phyloP scores from a whole-genome alignment of 768 basidiomycete species.

The Boletus vinaceobasis region DNA sequence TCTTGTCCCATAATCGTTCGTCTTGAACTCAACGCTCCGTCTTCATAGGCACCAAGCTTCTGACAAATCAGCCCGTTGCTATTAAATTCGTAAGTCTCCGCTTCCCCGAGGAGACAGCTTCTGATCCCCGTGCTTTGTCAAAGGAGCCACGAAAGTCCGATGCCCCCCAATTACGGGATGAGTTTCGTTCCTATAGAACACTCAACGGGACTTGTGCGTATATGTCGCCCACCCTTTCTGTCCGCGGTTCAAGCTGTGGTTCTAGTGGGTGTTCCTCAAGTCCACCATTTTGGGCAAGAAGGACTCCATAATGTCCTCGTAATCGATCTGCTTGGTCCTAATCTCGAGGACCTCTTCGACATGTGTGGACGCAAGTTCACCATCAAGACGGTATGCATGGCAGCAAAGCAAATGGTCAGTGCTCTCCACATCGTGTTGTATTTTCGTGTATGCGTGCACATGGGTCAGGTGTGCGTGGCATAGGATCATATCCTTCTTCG shows the following conservation, averaged over 20 bases:
- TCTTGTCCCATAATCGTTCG: neutral
- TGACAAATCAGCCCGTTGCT: slow-evolving; percentile 84
- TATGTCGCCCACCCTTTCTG: neutral
- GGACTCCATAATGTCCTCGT: slow-evolving; percentile 95
- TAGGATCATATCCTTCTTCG: neutral
- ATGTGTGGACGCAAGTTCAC: slow-evolving; percentile 98
- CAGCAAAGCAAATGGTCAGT: slow-evolving; percentile 96
- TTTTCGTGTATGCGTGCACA: neutral
- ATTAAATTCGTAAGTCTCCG: slow-evolving; percentile 85
- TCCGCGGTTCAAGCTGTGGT: slow-evolving; percentile 13
- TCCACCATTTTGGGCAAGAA: slow-evolving; percentile 98
- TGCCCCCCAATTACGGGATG: slow-evolving; percentile 95
- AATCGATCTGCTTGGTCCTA: slow-evolving; percentile 95
- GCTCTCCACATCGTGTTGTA: neutral
- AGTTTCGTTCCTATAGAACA: slow-evolving; percentile 96
- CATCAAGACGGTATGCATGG: slow-evolving; percentile 98
- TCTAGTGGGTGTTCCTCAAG: slow-evolving; percentile 93
- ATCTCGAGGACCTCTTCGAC: slow-evolving; percentile 96
- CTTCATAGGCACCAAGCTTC: slow-evolving; percentile 72
- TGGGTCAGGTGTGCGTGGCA: neutral
- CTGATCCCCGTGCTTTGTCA: slow-evolving; percentile 16
- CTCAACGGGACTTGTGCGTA: slow-evolving; percentile 82
- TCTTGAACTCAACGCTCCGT: slow-evolving; percentile 12
- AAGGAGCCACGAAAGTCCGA: slow-evolving; percentile 96
- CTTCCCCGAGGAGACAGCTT: slow-evolving; percentile 6